Evolutionary conservation across 2,329 filamentous ascomycete genomes (phyloP).

Genomic region (Penicillium sp.): DNA sequence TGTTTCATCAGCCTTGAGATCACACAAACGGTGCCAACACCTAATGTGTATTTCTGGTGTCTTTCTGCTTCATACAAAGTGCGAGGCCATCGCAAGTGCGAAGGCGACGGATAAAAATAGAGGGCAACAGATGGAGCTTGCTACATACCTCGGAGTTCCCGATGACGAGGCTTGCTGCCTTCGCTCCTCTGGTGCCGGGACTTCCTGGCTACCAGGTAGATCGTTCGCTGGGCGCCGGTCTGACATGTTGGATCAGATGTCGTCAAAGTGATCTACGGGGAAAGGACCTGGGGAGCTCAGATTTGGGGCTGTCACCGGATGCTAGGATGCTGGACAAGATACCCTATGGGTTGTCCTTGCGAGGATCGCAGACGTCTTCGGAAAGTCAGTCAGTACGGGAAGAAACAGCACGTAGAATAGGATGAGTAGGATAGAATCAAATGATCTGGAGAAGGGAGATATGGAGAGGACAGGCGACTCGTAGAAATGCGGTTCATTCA

Average conservation of each 20-base stretch:
- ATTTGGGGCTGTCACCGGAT: not conserved
- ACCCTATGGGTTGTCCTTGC: not conserved
- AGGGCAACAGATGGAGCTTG: not conserved
- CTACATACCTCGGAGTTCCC: not conserved
- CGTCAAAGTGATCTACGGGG: not conserved
- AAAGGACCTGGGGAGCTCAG: not conserved
- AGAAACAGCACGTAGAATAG: not conserved
- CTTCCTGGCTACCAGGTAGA: not conserved
- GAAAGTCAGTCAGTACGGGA: constrained; percentile 1
- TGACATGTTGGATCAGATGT: not conserved
- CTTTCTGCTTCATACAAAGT: not conserved
- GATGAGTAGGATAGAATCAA: not conserved
- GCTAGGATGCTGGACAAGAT: not conserved
- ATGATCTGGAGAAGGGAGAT: not conserved
- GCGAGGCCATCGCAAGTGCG: not conserved
- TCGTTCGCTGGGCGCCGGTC: not conserved
- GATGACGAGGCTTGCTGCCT: not conserved
- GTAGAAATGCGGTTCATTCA: not conserved
- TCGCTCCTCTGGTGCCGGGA: not conserved
- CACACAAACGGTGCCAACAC: not conserved
- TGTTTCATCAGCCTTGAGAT: constrained; percentile 1
- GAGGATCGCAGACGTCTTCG: not conserved
- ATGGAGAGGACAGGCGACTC: not conserved
- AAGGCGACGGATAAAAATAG: not conserved
- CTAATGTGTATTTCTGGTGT: not conserved